phyloP scores from a whole-genome alignment of 179 eudicot genomes.

The Corrigiola litoralis region DNA sequence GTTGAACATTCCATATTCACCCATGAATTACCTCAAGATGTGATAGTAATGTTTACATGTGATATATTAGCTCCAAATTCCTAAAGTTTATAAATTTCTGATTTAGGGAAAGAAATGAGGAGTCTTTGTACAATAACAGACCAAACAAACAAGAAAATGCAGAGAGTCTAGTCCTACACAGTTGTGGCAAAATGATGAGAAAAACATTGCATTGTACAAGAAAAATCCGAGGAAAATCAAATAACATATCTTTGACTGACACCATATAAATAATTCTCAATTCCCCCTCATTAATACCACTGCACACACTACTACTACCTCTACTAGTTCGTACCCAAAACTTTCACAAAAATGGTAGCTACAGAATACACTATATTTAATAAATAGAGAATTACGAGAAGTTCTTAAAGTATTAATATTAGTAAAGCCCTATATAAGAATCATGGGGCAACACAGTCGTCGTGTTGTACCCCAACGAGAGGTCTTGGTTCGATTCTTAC shows the following conservation, averaged over 20 bases:
- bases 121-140: slow-evolving; percentile 4
- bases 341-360: slow-evolving; percentile 13
- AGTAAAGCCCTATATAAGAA: no score
- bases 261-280: not conserved
- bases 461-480: no score
- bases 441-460: no score
- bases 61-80: no score
- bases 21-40: no score
- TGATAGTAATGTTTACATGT: no score
- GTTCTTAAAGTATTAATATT: not conserved
- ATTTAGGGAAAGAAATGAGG: not conserved
- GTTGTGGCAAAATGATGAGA: slow-evolving; percentile 3
- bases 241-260: slow-evolving; percentile 21
- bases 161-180: slow-evolving; percentile 1
- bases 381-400: not conserved
- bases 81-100: not conserved
- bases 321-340: not conserved
- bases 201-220: slow-evolving; percentile 7
- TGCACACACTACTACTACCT: not conserved
- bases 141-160: slow-evolving; percentile 15
- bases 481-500: no score
- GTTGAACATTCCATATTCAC: no score
- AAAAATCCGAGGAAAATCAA: slow-evolving; percentile 27
- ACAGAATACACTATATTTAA: slow-evolving; percentile 4
- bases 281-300: not conserved